Percentiles rank a stretch among this genome's conserved stretches.
phyloP scores from a whole-genome alignment of 1,139 yeast genomes.

The Nematodospora anomalae region DNA sequence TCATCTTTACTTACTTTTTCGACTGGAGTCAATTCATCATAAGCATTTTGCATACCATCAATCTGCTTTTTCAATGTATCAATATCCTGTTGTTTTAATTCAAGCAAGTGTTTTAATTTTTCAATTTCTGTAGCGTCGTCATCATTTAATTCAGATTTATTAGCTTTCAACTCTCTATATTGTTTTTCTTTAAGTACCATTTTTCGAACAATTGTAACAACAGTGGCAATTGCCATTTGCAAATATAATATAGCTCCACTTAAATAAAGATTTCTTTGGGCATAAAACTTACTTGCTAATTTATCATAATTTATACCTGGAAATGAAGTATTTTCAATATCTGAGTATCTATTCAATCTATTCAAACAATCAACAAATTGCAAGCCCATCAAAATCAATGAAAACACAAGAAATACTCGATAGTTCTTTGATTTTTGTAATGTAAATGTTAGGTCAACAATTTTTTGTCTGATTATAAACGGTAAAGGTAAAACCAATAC shows the following conservation, averaged over 20 bases:
- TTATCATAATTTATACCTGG: slow-evolving; percentile 34
- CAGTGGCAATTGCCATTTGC: slow-evolving; percentile 57
- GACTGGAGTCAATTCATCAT: slow-evolving; percentile 41
- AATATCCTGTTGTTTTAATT: slow-evolving; percentile 48
- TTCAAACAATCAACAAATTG: slow-evolving; percentile 62
- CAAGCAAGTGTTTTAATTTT: slow-evolving; percentile 43
- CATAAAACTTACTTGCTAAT: slow-evolving; percentile 59
- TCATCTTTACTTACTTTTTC: slow-evolving; percentile 10
- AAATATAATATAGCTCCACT: slow-evolving; percentile 70
- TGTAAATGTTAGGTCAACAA: slow-evolving; percentile 39
- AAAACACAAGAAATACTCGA: slow-evolving; percentile 50
- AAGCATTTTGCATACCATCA: slow-evolving; percentile 51
- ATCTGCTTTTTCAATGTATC: slow-evolving; percentile 54
- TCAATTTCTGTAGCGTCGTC: slow-evolving; percentile 32
- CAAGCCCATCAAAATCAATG: slow-evolving; percentile 46
- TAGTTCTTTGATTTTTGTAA: slow-evolving; percentile 44
- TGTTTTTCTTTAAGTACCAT: slow-evolving; percentile 57
- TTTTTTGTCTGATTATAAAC: slow-evolving; percentile 45
- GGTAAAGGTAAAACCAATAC: slow-evolving; percentile 65
- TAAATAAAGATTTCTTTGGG: slow-evolving; percentile 70
- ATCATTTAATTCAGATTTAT: slow-evolving; percentile 18
- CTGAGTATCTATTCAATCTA: slow-evolving; percentile 37
- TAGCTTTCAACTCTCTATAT: slow-evolving; percentile 26
- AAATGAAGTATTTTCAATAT: slow-evolving; percentile 25
- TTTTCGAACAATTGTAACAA: slow-evolving; percentile 54